These are phyloP conservation scores for Cryoendolithus antarcticus DNA, from an alignment of 2,329 filamentous ascomycete genomes.

Conservation along the genomic window DNA sequence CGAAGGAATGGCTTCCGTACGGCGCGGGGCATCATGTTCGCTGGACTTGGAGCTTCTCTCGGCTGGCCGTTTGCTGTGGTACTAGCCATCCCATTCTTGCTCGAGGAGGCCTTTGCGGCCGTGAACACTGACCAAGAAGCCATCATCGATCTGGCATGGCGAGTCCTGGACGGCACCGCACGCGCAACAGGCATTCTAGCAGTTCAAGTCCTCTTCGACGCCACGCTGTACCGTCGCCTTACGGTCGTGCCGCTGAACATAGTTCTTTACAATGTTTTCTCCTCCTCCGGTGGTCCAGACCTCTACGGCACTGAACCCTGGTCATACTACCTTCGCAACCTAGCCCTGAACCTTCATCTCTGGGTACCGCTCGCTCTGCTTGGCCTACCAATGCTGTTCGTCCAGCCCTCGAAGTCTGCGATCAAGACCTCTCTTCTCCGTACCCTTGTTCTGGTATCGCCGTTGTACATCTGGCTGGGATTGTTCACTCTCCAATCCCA, in stretches of 20 bases:
- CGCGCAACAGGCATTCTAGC: constrained; percentile 56
- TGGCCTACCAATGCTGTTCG: constrained; percentile 59
- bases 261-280: constrained; percentile 89
- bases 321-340: constrained; percentile 90
- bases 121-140: constrained; percentile 25
- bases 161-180: constrained; percentile 55
- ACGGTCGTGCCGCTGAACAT: constrained; percentile 82
- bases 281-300: constrained; percentile 58
- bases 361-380: constrained; percentile 76
- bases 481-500: constrained; percentile 91
- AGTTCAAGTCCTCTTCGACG: constrained; percentile 60
- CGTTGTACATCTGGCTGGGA: constrained; percentile 87
- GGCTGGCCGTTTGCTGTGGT: constrained; percentile 93
- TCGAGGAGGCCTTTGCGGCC: constrained; percentile 58
- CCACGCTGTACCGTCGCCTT: constrained; percentile 77
- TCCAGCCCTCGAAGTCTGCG: constrained; percentile 53
- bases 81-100: constrained; percentile 64
- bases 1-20: constrained; percentile 71
- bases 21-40: constrained; percentile 77
- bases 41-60: constrained; percentile 69
- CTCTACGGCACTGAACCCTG: constrained; percentile 94
- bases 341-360: constrained; percentile 86
- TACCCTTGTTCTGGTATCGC: constrained; percentile 63
- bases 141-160: constrained; percentile 44
- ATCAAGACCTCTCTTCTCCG: constrained; percentile 60